phyloP scores from a whole-genome alignment of 75 land plant genomes.

The Gnetum montanum region DNA sequence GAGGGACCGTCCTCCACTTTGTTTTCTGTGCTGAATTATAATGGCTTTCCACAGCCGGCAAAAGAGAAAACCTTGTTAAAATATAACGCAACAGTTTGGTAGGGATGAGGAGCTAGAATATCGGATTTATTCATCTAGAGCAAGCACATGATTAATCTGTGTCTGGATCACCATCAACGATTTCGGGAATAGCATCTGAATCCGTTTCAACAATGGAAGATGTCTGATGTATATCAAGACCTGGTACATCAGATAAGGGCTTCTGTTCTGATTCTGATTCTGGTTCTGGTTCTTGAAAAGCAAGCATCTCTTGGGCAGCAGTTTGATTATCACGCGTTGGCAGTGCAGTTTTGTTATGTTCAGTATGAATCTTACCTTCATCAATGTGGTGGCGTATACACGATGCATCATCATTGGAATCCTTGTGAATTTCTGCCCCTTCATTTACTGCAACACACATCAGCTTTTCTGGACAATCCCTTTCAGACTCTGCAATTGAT shows the following conservation, averaged over 20 bases:
- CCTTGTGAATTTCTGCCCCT: too few relatives aligned
- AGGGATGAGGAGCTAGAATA: too few relatives aligned
- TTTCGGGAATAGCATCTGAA: slow-evolving; percentile 64
- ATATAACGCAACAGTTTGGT: too few relatives aligned
- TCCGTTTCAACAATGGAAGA: slow-evolving; percentile 23
- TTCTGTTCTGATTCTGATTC: too few relatives aligned
- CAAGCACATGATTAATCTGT: slow-evolving; percentile 23
- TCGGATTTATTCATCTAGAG: neutral
- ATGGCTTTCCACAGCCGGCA: too few relatives aligned
- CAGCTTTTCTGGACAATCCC: neutral
- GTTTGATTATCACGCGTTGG: neutral
- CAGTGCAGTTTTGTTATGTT: neutral
- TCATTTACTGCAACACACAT: neutral
- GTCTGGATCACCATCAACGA: slow-evolving; percentile 73
- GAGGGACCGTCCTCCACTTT: too few relatives aligned
- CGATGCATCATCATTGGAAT: too few relatives aligned
- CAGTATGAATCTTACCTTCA: neutral
- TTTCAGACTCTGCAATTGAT: neutral
- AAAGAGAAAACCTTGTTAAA: too few relatives aligned
- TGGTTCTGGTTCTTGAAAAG: too few relatives aligned
- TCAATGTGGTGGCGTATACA: too few relatives aligned
- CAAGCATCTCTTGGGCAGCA: neutral
- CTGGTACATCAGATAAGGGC: neutral
- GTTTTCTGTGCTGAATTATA: too few relatives aligned
- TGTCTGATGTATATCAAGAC: slow-evolving; percentile 2